Conservation (phyloP, 1,284 basidiomycete genomes). For the Ustilago tritici region DNA sequence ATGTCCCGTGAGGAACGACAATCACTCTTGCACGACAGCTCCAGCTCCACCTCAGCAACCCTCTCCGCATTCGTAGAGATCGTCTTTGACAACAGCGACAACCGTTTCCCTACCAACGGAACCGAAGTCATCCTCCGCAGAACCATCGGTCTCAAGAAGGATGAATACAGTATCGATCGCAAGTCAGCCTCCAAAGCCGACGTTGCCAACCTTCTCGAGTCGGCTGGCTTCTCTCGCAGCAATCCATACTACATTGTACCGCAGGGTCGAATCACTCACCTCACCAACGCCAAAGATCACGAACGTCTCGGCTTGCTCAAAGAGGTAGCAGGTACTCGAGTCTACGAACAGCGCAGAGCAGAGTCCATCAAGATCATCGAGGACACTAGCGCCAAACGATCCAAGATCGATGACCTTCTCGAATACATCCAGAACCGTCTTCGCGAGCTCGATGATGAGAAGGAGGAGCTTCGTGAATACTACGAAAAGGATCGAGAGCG, state of each 20-base stretch:
- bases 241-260: constrained; percentile 99
- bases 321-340: constrained; percentile 97
- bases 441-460: constrained; percentile 93
- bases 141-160: constrained; percentile 97
- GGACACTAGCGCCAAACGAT: constrained; percentile 92
- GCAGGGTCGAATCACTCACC: constrained; percentile 94
- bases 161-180: constrained; percentile 96
- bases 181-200: constrained; percentile 96
- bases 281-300: constrained; percentile 96
- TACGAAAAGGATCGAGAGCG: constrained; percentile 94
- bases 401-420: constrained; percentile 90
- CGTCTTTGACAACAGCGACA: constrained; percentile 74
- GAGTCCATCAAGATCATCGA: constrained; percentile 96
- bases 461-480: constrained; percentile 95
- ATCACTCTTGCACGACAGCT: constrained; percentile 90
- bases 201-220: constrained; percentile 77
- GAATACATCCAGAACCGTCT: constrained; percentile 91
- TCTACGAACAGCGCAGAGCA: constrained; percentile 92
- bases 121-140: constrained; percentile 64
- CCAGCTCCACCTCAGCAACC: constrained; percentile 82
- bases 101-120: constrained; percentile 76
- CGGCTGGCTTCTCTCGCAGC: constrained; percentile 92
- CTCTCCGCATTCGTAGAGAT: constrained; percentile 88
- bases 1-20: constrained; percentile 94
- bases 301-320: constrained; percentile 93